Percentiles rank a stretch among this genome's conserved stretches.
Conservation (phyloP, 2,329 filamentous ascomycete species). For the Ophiocordyceps camponoti-floridani region DNA sequence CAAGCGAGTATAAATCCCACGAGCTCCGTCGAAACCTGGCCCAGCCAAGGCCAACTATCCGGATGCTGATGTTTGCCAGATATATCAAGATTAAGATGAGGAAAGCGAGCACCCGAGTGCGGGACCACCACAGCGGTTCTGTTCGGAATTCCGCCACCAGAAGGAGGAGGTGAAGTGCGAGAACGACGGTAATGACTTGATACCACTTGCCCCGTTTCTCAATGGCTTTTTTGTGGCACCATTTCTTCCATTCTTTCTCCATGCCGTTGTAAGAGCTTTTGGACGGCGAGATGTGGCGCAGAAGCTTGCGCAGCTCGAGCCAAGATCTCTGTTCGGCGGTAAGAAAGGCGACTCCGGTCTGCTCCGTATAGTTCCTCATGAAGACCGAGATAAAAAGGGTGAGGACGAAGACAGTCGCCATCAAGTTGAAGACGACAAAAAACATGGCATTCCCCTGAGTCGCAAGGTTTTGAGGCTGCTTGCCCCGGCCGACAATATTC, state of each 20-base stretch:
- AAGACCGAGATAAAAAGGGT: conserved; percentile 98
- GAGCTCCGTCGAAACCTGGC: conserved; percentile 78
- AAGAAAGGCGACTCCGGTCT: conserved; percentile 89
- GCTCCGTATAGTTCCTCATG: conserved; percentile 98
- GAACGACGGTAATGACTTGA: conserved; percentile 55
- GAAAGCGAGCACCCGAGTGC: conserved; percentile 57
- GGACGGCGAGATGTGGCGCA: conserved; percentile 85
- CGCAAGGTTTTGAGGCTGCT: conserved; percentile 51
- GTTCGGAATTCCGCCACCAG: conserved; percentile 75
- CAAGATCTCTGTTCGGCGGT: conserved; percentile 93
- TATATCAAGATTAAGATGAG: conserved; percentile 69
- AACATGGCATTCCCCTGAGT: conserved; percentile 80
- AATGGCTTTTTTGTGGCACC: conserved; percentile 88
- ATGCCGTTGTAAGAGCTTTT: conserved; percentile 73
- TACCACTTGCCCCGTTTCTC: conserved; percentile 93
- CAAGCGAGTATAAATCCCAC: conserved; percentile 82
- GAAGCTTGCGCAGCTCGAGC: conserved; percentile 82
- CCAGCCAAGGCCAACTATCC: conserved; percentile 82
- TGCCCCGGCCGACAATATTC: conserved; percentile 58
- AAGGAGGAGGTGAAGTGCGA: conserved; percentile 68
- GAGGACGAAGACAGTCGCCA: conserved; percentile 89
- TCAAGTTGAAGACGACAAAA: conserved; percentile 89
- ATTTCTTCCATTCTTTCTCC: conserved; percentile 64
- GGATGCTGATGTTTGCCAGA: conserved; percentile 63
- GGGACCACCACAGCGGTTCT: conserved; percentile 54